Evolutionary conservation across 805 yeast species (phyloP), one percentile per base, ranked within the genome.

Genomic region (Cephaloascus fragrans): DNA sequence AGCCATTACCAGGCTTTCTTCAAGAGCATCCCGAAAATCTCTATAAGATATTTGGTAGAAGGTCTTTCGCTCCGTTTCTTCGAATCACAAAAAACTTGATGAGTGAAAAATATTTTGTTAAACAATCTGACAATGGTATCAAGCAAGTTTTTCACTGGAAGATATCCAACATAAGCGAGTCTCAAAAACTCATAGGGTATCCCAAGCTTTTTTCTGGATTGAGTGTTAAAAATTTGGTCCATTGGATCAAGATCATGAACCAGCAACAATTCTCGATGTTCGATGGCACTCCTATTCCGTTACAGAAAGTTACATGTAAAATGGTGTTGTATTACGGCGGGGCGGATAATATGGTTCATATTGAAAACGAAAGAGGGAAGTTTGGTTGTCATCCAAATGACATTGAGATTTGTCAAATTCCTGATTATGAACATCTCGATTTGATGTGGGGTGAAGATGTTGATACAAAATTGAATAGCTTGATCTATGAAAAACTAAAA

Each of bases 391-490:
- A n/a, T n/a, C n/a, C n/a, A n/a, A n/a, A n/a, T n/a, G 12, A 8
- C 28, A 54, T 44, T 17, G 61, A 56, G 15, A 12, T 23, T 6
- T 6, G 6, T 12, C 66, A 71, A 12, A 73, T 88, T 0, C 67
- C 63, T 0, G 63, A 63, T n/a, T 87, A 88, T 56, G 97, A 89
- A 59, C 97, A 89, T 58, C 64, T 89, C 52, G 97, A 90, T 53
- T 74, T 89, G 40, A 60, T 89, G 12, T 89, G 97, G 97, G 95
- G 95, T 8, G 58, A 69, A 8, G 77, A 79, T 39, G 85, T 83
- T 3, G 44, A 49, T 15, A 50, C 12, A 8, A 23, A 23, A 23
- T 6, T 23, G 28, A 23, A 23, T 23, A 23, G 12, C n/a, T n/a
- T n/a, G n/a, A n/a, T n/a, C n/a, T n/a, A n/a, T n/a, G n/a, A n/a